phyloP scores from a whole-genome alignment of 2,329 filamentous ascomycete species.

The Alternaria atra region DNA sequence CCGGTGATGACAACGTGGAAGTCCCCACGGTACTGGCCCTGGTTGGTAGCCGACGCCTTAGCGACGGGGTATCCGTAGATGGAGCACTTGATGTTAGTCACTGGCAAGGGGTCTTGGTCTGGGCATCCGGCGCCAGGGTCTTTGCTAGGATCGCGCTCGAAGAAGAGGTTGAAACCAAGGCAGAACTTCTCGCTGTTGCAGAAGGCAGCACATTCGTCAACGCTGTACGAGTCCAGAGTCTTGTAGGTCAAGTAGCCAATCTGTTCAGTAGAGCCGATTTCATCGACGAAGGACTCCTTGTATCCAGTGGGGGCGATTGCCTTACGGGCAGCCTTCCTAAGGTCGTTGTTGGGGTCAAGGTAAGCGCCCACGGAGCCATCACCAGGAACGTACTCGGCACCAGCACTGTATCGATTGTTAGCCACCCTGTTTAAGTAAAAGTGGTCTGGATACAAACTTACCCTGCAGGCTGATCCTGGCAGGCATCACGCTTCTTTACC shows the following conservation, averaged over 20 bases:
- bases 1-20: slow-evolving; percentile 41
- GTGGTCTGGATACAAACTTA: slow-evolving; percentile 9
- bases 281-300: slow-evolving; percentile 26
- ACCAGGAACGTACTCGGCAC: neutral
- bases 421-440: neutral
- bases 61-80: slow-evolving; percentile 41
- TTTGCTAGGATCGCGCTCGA: slow-evolving; percentile 36
- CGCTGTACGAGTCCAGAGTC: slow-evolving; percentile 32
- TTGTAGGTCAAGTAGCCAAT: slow-evolving; percentile 42
- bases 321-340: slow-evolving; percentile 19
- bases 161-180: slow-evolving; percentile 42
- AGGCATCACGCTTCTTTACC: slow-evolving; percentile 23
- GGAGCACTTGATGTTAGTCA: slow-evolving; percentile 41
- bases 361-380: slow-evolving; percentile 19
- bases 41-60: slow-evolving; percentile 27
- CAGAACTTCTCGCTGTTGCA: slow-evolving; percentile 38
- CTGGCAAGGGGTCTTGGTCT: slow-evolving; percentile 28
- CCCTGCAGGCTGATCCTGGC: slow-evolving; percentile 24
- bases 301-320: slow-evolving; percentile 30
- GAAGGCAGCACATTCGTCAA: slow-evolving; percentile 26
- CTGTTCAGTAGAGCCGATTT: slow-evolving; percentile 28
- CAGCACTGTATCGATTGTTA: slow-evolving; percentile 2
- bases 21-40: slow-evolving; percentile 32
- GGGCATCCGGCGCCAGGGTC: slow-evolving; percentile 25
- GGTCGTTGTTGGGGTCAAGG: slow-evolving; percentile 1